Base-by-base conservation (phyloP, 2,329 filamentous ascomycete species). In the Blastomyces gilchristii region DNA sequence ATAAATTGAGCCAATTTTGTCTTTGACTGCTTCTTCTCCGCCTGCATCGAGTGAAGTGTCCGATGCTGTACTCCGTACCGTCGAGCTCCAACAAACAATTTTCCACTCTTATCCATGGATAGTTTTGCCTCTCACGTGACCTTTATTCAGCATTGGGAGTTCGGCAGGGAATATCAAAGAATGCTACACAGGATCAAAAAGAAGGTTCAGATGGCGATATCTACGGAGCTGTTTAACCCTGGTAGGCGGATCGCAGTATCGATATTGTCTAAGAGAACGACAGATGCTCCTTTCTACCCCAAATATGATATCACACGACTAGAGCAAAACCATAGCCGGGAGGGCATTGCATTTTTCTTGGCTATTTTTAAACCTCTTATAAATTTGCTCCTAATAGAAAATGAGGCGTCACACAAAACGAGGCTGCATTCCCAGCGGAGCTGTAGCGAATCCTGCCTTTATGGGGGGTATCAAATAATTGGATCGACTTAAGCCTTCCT, bases 41-140 rank as follows among this genome's bases (percentile, higher is more conserved):
- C 54, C 8, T 43, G n/a, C 12, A 43, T 41, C 11, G n/a, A 45
- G 37, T 58, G 54, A 58, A 58, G 34, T 58, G 54, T 43, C 37
- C 3, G 39, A 43, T 43, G 34, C 12, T 6, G n/a, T 22, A 22
- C n/a, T 22, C n/a, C n/a, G 37, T 43, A 16, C 41, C 14, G 34
- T 41, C 2, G 18, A 43, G 37, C 54, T 57, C 12, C 54, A 43
- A 57, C 18, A 11, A 22, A 18, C n/a, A 22, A 22, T 22, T 22
- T 22, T 22, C n/a, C n/a, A 22, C n/a, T 22, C n/a, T 22, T 22
- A 22, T 22, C n/a, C n/a, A 22, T 22, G n/a, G n/a, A 22, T 22
- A 22, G n/a, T 22, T 34, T 59, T 7, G 47, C 47, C 59, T 34
- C 49, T 39, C 59, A 61, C 59, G 59, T 61, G 59, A 59, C n/a